Evolutionary conservation across 2,329 filamentous ascomycete genomes (phyloP), one percentile per base, ranked within the genome.

Genomic region (Malbranchea cinnamomea): DNA sequence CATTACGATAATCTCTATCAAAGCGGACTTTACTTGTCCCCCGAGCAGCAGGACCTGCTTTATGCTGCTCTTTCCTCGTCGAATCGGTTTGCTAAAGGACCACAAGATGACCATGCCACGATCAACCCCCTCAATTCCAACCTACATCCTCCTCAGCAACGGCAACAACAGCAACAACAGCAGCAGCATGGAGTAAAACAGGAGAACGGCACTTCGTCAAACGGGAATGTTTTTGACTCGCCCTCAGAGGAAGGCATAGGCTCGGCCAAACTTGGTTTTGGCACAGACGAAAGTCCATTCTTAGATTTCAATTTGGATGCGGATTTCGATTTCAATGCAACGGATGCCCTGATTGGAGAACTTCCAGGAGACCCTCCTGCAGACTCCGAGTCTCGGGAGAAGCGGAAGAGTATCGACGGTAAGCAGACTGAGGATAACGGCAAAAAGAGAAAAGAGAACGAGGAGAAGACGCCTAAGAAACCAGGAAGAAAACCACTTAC

Each of bases 401-500:
- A 78, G 31, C 61, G 64, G 26, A 74, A 76, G 37, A 65, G 56
- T 21, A 63, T 52, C n/a, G 56, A 54, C 20, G 50, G 46, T 23
- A 47, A 47, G 31, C 74, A 60, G 5, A 61, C 74, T 2, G 77
- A 79, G 4, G 78, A 67, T n/a, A 62, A 60, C 16, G 67, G 66
- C 25, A 72, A 71, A 41, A 71, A 73, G 35, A 89, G 83, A 40
- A 72, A 80, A 36, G 84, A 92, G 56, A 73, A 77, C 35, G 75
- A 83, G 33, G 82, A 85, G 25, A 93, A 89, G 58, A 67, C 76
- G 24, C 73, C 82, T 14, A 95, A 95, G 71, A 98, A 95, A 60
- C 87, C 89, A 4, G 89, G 89, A 29, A 74, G 89, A 39, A 98
- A 98, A 65, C 89, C 87, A 12, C 65, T 95, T 46, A 95, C 83